Percentiles rank a stretch among this genome's conserved stretches.
phyloP scores from a whole-genome alignment of 768 basidiomycete species.

The Lactarius hatsudake region DNA sequence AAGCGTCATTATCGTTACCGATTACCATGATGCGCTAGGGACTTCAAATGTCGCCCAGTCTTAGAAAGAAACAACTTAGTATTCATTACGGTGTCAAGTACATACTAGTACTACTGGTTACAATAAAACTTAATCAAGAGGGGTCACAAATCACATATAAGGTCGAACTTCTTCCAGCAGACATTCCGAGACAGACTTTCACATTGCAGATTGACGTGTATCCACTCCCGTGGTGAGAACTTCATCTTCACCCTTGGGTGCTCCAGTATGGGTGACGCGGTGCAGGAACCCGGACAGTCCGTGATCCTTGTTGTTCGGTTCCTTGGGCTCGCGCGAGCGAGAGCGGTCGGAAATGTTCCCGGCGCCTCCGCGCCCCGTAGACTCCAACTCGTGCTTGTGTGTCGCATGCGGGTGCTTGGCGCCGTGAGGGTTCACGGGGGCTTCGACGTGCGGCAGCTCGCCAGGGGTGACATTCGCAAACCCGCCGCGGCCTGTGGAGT shows the following conservation, averaged over 20 bases:
- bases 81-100: background rate
- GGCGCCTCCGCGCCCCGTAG: conserved; percentile 56
- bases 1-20: background rate
- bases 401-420: conserved; percentile 9
- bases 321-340: conserved; percentile 31
- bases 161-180: background rate
- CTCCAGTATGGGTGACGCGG: background rate
- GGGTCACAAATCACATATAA: background rate
- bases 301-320: background rate
- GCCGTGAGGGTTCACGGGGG: conserved; percentile 14
- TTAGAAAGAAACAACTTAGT: background rate
- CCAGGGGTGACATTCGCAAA: conserved; percentile 50
- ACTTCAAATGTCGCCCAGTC: background rate
- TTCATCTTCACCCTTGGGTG: background rate
- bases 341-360: conserved; percentile 54
- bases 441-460: conserved; percentile 30
- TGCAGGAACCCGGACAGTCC: conserved; percentile 27
- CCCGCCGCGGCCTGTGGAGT: conserved; percentile 72
- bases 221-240: background rate
- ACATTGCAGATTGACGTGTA: background rate
- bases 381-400: conserved; percentile 35
- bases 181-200: background rate
- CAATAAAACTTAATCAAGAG: background rate
- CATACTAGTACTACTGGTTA: background rate
- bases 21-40: background rate